phyloP scores from a whole-genome alignment of 768 basidiomycete species.

The Russula olivacea region DNA sequence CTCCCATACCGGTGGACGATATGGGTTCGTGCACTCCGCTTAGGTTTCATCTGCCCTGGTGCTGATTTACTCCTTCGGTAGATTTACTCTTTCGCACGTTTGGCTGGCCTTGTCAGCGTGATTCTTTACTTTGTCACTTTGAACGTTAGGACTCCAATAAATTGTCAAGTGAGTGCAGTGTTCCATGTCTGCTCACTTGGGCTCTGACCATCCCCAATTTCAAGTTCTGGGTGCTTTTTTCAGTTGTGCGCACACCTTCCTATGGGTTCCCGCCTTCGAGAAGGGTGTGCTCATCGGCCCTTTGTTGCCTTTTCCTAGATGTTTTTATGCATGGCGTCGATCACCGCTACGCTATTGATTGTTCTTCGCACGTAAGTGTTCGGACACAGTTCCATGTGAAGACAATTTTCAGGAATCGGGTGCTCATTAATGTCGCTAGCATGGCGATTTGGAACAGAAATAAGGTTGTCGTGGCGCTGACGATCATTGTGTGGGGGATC shows the following conservation, averaged over 20 bases:
- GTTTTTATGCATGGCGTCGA: background rate
- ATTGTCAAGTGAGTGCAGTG: background rate
- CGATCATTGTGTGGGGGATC: background rate
- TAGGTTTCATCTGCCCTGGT: background rate
- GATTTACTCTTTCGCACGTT: background rate
- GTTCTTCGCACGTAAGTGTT: constrained; percentile 9
- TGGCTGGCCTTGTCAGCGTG: background rate
- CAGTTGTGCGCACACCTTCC: background rate
- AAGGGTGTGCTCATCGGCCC: background rate
- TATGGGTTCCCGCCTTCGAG: background rate
- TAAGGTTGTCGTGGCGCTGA: background rate
- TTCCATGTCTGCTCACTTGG: background rate
- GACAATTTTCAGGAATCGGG: background rate
- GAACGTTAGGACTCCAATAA: background rate
- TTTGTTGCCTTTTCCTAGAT: background rate
- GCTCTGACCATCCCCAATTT: background rate
- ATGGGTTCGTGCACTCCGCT: background rate
- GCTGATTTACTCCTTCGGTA: background rate
- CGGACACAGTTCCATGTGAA: background rate
- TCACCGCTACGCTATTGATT: background rate
- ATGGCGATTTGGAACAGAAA: constrained; percentile 4
- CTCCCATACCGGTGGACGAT: background rate
- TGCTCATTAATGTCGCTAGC: background rate
- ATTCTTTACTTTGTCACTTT: background rate
- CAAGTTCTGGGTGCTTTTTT: background rate